Evolutionary conservation across 768 basidiomycete genomes (phyloP).

Genomic region (Trametes cubensis): DNA sequence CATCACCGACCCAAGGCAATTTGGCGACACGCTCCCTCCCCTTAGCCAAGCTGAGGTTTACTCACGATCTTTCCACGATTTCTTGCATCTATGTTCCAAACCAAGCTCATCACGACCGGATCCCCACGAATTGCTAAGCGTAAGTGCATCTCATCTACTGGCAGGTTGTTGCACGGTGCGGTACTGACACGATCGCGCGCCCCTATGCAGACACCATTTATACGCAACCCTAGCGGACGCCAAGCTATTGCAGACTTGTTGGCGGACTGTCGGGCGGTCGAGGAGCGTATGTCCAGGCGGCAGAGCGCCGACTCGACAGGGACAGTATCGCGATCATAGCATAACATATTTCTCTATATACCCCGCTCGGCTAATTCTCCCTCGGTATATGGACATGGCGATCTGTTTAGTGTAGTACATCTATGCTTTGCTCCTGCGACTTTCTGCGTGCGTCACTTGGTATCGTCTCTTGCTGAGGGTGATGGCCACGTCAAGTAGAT

Average conservation of each 20-base stretch:
- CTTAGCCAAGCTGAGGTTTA: constrained; percentile 59
- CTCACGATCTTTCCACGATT: constrained; percentile 73
- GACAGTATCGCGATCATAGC: constrained; percentile 33
- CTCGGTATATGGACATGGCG: constrained; percentile 17
- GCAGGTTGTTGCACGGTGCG: background rate
- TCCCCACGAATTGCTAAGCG: constrained; percentile 60
- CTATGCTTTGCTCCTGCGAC: constrained; percentile 21
- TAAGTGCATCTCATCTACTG: constrained; percentile 35
- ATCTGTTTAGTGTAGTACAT: constrained; percentile 23
- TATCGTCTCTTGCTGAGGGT: too few species aligned
- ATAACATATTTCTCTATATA: constrained; percentile 27
- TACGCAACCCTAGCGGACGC: constrained; percentile 70
- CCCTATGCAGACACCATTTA: constrained; percentile 55
- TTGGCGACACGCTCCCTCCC: constrained; percentile 68
- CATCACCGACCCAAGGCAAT: constrained; percentile 45
- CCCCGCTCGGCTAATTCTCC: constrained; percentile 30
- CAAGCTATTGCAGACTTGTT: constrained; percentile 68
- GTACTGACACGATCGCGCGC: background rate
- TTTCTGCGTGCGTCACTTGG: background rate
- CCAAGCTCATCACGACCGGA: constrained; percentile 58
- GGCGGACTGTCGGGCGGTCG: constrained; percentile 67
- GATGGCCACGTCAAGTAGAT: too few species aligned
- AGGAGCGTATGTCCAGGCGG: constrained; percentile 42
- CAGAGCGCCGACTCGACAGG: constrained; percentile 32
- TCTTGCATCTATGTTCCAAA: constrained; percentile 67